Base-by-base conservation (phyloP, 768 basidiomycete species). In the Mycena sanguinolenta region DNA sequence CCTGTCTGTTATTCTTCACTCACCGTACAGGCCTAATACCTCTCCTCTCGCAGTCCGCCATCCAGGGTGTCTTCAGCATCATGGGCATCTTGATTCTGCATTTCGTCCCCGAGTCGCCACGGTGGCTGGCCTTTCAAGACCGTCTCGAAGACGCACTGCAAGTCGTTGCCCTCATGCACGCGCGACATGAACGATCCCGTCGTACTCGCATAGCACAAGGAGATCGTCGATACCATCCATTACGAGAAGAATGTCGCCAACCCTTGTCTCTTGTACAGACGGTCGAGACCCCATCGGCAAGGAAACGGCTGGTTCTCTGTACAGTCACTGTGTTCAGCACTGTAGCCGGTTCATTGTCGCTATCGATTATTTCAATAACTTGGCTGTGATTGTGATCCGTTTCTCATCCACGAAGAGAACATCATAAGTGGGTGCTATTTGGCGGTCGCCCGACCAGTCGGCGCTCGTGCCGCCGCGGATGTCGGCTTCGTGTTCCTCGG, bases 401-500 rank as follows among this genome's bases (percentile, higher is more conserved):
- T n/a, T n/a, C n/a, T n/a, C n/a, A n/a, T n/a, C n/a, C n/a, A n/a
- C n/a, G n/a, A n/a, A n/a, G n/a, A n/a, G n/a, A n/a, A n/a, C n/a
- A n/a, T n/a, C n/a, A n/a, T n/a, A n/a, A n/a, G n/a, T n/a, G n/a
- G n/a, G n/a, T n/a, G n/a, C n/a, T n/a, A n/a, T n/a, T n/a, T n/a
- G n/a, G n/a, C 98, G 99, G 81, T 94, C 92, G 23, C 97, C 97
- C 10, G 97, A 99, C 76, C 97, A 99, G 83, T 93, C 95, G 0
- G 97, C 97, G 1, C 89, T 99, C 38, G 97, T 99, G 96, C 97
- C 36, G 97, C 97, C 4, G 97, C 97, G n/a, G 97, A 98, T 78
- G 91, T 95, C 60, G 97, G 97, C 0, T 99, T 94, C 79, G 87
- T 97, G 65, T 99, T 99, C 83, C 88, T 90, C 34, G 98, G 97